Evolutionary conservation across 179 eudicot genomes (phyloP), one percentile per base, ranked within the genome.

Genomic region (Beta corolliflora): DNA sequence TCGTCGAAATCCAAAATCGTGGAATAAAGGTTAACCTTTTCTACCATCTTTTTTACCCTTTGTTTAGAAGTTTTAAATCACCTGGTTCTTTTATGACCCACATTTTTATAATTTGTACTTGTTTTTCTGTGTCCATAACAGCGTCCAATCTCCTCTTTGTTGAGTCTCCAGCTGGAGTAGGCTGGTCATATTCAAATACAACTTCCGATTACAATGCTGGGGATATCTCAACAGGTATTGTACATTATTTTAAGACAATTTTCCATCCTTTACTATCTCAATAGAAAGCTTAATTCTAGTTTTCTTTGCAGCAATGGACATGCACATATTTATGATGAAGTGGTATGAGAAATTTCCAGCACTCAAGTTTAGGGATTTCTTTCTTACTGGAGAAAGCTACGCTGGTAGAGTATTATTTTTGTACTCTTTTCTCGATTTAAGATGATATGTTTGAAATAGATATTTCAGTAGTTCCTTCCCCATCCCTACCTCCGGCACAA

Each of bases 111-210:
- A 8, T n/a, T 6, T 18, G 8, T 66, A 29, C 31, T 5, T 31
- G 11, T 13, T 15, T 0, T 36, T 36, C 18, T 45, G 10, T 56
- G 67, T 67, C 53, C 61, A 21, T 71, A 8, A 9, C 85, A 95
- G 99, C 92, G 31, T 94, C 99, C 31, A 95, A 95, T 89, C 85
- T 94, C 56, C 95, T 95, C 5, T 95, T 95, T 80, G 92, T 95
- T 1, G 99, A 95, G 92, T 95, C 99, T 53, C 99, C 98, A 79
- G 99, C 97, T 81, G 99, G 99, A 70, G 98, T 95, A 48, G 98
- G 98, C 75, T 95, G 99, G 99, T 95, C 98, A 21, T 95, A 95
- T 82, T 95, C 99, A 13, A 95, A 95, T 64, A 91, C 90, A 15
- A 80, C 89, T 73, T 87, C 94, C 31, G 99, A 95, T 88, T 94